Evolutionary conservation across 192 early-diverging fungal genomes (phyloP).

Genomic region (Coemansia sp.): DNA sequence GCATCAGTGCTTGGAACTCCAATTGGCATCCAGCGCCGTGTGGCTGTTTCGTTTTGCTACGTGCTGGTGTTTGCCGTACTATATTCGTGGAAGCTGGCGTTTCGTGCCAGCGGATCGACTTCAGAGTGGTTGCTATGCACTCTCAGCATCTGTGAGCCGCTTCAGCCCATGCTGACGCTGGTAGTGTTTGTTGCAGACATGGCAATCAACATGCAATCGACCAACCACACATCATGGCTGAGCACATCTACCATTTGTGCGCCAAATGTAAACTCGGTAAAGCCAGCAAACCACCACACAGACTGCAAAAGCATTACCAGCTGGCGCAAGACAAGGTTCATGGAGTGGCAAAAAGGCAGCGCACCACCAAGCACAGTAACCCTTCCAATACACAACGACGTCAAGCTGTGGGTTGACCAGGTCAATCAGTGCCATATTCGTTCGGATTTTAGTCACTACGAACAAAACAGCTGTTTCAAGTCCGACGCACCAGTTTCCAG

Average conservation of each 20-base stretch:
- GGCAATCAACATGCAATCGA: slow-evolving; percentile 6
- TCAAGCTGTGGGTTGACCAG: slow-evolving; percentile 20
- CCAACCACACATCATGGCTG: slow-evolving; percentile 8
- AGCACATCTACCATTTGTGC: slow-evolving; percentile 7
- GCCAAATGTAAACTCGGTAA: not conserved
- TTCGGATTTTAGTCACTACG: slow-evolving; percentile 12
- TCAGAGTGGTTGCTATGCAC: slow-evolving; percentile 15
- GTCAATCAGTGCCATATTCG: slow-evolving; percentile 17
- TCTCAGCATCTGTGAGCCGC: slow-evolving; percentile 15
- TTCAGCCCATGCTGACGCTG: slow-evolving; percentile 16
- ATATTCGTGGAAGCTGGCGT: slow-evolving; percentile 16
- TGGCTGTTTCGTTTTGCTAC: slow-evolving; percentile 18
- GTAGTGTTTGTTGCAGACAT: slow-evolving; percentile 20
- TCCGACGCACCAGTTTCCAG: slow-evolving; percentile 8
- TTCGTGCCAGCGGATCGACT: slow-evolving; percentile 22
- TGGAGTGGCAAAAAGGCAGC: slow-evolving; percentile 11
- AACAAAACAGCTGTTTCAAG: slow-evolving; percentile 12
- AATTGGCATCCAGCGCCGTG: slow-evolving; percentile 18
- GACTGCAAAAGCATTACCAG: slow-evolving; percentile 17
- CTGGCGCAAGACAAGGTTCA: slow-evolving; percentile 15
- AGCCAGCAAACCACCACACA: not conserved
- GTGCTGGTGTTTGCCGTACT: not conserved
- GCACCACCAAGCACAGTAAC: not conserved
- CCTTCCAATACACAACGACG: not conserved
- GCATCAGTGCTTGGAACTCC: slow-evolving; percentile 22